Evolutionary conservation across 441 rosid species (phyloP), one percentile per base, ranked within the genome.

Genomic region (Populus hybrid): DNA sequence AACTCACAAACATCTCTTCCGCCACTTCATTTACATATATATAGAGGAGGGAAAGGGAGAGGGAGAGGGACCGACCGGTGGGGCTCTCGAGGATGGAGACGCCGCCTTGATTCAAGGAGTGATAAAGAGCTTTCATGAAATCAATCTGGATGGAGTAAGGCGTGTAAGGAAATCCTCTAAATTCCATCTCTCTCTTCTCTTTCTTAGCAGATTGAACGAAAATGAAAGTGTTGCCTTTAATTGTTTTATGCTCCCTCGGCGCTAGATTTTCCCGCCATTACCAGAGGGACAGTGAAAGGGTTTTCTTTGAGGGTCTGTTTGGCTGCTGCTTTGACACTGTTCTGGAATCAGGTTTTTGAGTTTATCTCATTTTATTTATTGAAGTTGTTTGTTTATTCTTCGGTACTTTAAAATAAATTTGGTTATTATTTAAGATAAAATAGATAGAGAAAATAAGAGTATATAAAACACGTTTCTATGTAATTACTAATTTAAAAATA

Each of bases 31-130:
- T 34, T 6, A 40, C 19, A 69, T 23, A 8, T 53, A 34, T 9
- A 78, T 59, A 4, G 59, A 68, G 7, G 6, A 3, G n/a, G 21
- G 59, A 32, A 8, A 24, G 53, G 64, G 46, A 76, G 11, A 77
- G 32, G 0, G 26, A 75, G 24, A 67, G 12, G 67, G 42, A 1
- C 6, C 11, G 19, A 72, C 99, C 98, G 1, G 98, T 95, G 73
- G 98, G 98, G 84, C 97, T 95, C 67, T 95, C 97, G 76, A 95
- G 97, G 94, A 95, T 91, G 91, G 98, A 91, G 74, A 95, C 87
- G 79, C 97, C 98, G 69, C 99, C 98, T 68, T 82, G 83, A 46
- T 93, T 97, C 63, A 95, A 84, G 69, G 82, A 93, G 24, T 83
- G 82, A 85, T 91, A 93, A 57, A 95, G 94, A 2, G 97, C 90